Percentiles rank a stretch among this genome's conserved stretches.
Evolutionary conservation across 805 yeast species (phyloP).

Genomic region (Candida sithepensis): DNA sequence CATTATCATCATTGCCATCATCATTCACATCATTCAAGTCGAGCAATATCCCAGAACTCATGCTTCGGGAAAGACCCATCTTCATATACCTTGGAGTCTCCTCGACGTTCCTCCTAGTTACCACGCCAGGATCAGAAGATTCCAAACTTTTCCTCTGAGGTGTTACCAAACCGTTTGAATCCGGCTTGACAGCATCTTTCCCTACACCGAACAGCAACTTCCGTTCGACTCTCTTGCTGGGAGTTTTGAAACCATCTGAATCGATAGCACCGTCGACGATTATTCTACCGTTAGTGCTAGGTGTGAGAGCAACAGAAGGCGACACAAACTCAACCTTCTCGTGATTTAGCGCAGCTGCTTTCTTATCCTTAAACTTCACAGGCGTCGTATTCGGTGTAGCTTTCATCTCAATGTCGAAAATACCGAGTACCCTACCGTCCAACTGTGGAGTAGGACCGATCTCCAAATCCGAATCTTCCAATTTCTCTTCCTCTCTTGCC

Average conservation of each 20-base stretch:
- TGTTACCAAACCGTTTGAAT: too few species aligned
- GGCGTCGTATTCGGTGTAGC: slow-evolving; percentile 15
- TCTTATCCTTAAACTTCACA: slow-evolving; percentile 6
- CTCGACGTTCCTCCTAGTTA: slow-evolving; percentile 1
- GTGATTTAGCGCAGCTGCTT: not conserved
- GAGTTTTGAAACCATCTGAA: slow-evolving; percentile 26
- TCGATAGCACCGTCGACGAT: not conserved
- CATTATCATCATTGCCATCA: slow-evolving; percentile 1
- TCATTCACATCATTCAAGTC: slow-evolving; percentile 3
- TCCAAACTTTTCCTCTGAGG: slow-evolving; percentile 6
- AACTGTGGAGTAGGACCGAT: slow-evolving; percentile 85
- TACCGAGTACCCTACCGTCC: slow-evolving; percentile 68
- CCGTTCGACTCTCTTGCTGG: slow-evolving; percentile 24
- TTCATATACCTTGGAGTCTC: slow-evolving; percentile 25
- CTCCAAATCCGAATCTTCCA: slow-evolving; percentile 9
- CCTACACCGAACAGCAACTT: slow-evolving; percentile 14
- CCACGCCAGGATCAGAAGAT: not conserved
- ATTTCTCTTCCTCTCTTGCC: slow-evolving; percentile 9
- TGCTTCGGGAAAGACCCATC: slow-evolving; percentile 3
- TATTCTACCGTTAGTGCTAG: not conserved
- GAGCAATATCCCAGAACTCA: slow-evolving; percentile 2
- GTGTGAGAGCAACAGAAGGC: not conserved
- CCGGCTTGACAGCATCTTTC: too few species aligned
- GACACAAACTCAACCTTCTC: not conserved
- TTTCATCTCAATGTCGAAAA: slow-evolving; percentile 51